phyloP scores from a whole-genome alignment of 192 early-diverging fungal genomes.

The Backusella sp. region DNA sequence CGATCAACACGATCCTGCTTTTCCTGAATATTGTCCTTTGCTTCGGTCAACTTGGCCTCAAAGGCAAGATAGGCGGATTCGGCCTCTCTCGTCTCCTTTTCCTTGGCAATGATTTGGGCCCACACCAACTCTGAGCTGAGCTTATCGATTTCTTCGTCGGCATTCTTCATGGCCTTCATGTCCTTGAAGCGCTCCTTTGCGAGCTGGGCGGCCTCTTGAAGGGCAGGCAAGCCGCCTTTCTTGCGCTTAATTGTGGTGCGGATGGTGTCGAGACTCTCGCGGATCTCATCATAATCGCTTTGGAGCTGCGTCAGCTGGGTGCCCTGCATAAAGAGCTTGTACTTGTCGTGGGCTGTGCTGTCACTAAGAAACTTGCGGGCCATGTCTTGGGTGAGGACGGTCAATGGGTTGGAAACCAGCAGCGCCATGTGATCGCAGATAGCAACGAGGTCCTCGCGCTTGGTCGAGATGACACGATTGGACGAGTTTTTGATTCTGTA shows the following conservation, averaged over 20 bases:
- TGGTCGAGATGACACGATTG: slow-evolving; percentile 68
- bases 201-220: slow-evolving; percentile 63
- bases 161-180: slow-evolving; percentile 57
- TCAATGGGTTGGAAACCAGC: slow-evolving; percentile 91
- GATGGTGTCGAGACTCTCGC: slow-evolving; percentile 54
- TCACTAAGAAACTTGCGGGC: slow-evolving; percentile 87
- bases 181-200: slow-evolving; percentile 69
- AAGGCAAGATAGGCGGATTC: background rate
- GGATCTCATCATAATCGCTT: slow-evolving; percentile 65
- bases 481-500: slow-evolving; percentile 80
- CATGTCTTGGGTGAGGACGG: slow-evolving; percentile 90
- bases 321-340: slow-evolving; percentile 88
- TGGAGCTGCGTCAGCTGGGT: slow-evolving; percentile 81
- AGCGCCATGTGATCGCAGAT: slow-evolving; percentile 91
- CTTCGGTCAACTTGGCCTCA: slow-evolving; percentile 10
- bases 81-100: slow-evolving; percentile 29
- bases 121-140: slow-evolving; percentile 77
- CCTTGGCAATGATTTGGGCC: slow-evolving; percentile 64
- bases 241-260: slow-evolving; percentile 57
- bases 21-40: background rate
- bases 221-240: slow-evolving; percentile 57
- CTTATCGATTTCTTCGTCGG: slow-evolving; percentile 50
- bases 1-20: background rate
- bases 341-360: slow-evolving; percentile 84
- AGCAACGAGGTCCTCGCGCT: slow-evolving; percentile 77